Percentiles rank a stretch among this genome's conserved stretches.
phyloP scores from a whole-genome alignment of 1,284 basidiomycete species.

The Apiotrichum akiyoshidainum region DNA sequence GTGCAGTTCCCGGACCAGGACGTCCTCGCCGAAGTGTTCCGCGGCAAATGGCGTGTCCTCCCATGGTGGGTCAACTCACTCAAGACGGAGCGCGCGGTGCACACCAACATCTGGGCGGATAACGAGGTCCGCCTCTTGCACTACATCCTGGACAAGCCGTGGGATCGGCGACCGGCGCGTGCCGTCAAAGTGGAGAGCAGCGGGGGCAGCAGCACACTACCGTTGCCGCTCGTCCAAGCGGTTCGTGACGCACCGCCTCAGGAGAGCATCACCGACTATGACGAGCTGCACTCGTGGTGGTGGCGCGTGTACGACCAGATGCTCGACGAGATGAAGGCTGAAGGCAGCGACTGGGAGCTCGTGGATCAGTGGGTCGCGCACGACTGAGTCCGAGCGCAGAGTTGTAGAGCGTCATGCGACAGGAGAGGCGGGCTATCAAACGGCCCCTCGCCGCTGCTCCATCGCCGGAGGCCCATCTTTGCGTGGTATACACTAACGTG shows the following conservation, averaged over 20 bases:
- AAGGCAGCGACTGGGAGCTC: constrained; percentile 32
- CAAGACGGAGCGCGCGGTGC: constrained; percentile 51
- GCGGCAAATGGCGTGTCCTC: constrained; percentile 54
- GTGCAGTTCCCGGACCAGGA: constrained; percentile 93
- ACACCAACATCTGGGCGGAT: constrained; percentile 52
- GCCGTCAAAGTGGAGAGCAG: neutral
- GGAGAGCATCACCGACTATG: constrained; percentile 35
- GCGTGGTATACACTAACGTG: no score
- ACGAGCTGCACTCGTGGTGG: constrained; percentile 49
- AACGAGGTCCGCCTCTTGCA: constrained; percentile 50
- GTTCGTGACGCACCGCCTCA: constrained; percentile 30
- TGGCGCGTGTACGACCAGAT: constrained; percentile 49
- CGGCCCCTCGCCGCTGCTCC: no score
- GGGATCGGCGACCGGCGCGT: constrained; percentile 30
- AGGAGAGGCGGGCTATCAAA: no score
- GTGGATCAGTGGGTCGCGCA: constrained; percentile 35
- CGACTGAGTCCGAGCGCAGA: neutral
- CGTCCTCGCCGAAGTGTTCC: constrained; percentile 75
- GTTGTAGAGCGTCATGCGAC: no score
- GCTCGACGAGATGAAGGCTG: constrained; percentile 35
- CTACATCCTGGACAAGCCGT: constrained; percentile 51
- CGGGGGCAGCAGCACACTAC: constrained; percentile 14
- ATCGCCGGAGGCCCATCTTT: no score
- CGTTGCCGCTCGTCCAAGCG: constrained; percentile 28
- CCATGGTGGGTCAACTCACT: constrained; percentile 55